phyloP scores from a whole-genome alignment of 169 alveolate species.

The Plasmodium malariae region DNA sequence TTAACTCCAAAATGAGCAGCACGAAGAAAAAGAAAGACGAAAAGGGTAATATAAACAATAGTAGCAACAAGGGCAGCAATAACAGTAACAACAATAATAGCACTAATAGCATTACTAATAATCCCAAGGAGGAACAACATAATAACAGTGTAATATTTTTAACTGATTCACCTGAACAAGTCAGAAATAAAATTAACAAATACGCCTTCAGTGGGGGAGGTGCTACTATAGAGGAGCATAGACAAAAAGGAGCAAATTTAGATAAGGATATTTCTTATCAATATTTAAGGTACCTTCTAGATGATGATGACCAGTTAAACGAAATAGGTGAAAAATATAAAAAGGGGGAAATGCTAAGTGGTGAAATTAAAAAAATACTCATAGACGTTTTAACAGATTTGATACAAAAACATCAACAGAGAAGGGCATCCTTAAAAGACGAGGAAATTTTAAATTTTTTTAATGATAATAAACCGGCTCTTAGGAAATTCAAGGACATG shows the following conservation, averaged over 20 bases:
- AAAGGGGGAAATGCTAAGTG: conserved; percentile 96
- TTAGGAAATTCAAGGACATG: conserved; percentile 33
- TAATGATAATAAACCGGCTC: conserved; percentile 22
- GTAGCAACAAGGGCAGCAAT: conserved; percentile 80
- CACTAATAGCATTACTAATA: conserved; percentile 93
- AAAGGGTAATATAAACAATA: too few species aligned
- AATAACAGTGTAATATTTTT: conserved; percentile 95
- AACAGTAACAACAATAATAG: conserved; percentile 90
- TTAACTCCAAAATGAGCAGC: conserved; percentile 94
- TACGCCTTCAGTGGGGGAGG: conserved; percentile 98
- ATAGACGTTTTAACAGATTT: conserved; percentile 89
- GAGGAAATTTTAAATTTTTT: conserved; percentile 53
- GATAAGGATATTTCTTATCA: conserved; percentile 98
- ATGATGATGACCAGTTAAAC: conserved; percentile 95
- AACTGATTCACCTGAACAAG: conserved; percentile 94
- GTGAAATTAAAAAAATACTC: conserved; percentile 94
- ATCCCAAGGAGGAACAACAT: conserved; percentile 97
- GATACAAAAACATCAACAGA: conserved; percentile 90
- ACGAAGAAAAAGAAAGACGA: conserved; percentile 79
- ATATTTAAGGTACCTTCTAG: conserved; percentile 93
- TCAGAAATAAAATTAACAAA: conserved; percentile 95
- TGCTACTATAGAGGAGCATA: conserved; percentile 94
- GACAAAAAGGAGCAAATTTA: conserved; percentile 96
- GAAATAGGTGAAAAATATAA: conserved; percentile 94
- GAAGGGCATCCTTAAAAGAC: conserved; percentile 78